These are phyloP conservation scores for Apiotrichum gracile DNA, from an alignment of 1,284 basidiomycete species.

Conservation along the genomic window DNA sequence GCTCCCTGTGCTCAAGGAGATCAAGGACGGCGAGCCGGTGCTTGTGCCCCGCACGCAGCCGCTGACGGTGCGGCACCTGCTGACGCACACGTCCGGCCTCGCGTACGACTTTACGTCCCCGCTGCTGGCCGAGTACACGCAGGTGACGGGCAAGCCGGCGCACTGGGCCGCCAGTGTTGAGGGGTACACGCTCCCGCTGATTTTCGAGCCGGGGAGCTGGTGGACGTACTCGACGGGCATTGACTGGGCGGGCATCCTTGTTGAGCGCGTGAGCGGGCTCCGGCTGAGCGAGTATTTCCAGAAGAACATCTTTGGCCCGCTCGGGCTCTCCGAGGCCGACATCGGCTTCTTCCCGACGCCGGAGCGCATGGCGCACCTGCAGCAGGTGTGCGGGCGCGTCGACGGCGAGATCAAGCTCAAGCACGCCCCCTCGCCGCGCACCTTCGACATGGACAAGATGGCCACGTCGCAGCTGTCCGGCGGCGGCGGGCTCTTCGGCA, in stretches of 20 bases:
- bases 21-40: conserved; percentile 4
- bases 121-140: conserved; percentile 10
- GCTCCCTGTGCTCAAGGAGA: conserved; percentile 10
- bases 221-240: conserved; percentile 33
- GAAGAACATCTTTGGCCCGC: conserved; percentile 10
- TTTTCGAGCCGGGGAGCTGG: conserved; percentile 32
- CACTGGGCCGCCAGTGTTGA: conserved; percentile 17
- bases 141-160: conserved; percentile 14
- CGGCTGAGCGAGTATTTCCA: conserved; percentile 30
- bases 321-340: conserved; percentile 13
- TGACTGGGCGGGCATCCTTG: conserved; percentile 38
- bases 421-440: neutral
- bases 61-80: conserved; percentile 9
- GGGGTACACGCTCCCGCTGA: conserved; percentile 15
- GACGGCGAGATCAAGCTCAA: conserved; percentile 6
- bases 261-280: conserved; percentile 30
- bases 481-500: conserved; percentile 36
- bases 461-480: conserved; percentile 17
- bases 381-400: conserved; percentile 16
- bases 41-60: conserved; percentile 1
- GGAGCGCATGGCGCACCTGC: conserved; percentile 8
- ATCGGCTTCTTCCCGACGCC: conserved; percentile 30
- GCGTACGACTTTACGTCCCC: conserved; percentile 9
- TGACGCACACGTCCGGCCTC: conserved; percentile 15
- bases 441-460: neutral